Conservation (phyloP, 2,329 filamentous ascomycete species). For the Neoarthrinium moseri region DNA sequence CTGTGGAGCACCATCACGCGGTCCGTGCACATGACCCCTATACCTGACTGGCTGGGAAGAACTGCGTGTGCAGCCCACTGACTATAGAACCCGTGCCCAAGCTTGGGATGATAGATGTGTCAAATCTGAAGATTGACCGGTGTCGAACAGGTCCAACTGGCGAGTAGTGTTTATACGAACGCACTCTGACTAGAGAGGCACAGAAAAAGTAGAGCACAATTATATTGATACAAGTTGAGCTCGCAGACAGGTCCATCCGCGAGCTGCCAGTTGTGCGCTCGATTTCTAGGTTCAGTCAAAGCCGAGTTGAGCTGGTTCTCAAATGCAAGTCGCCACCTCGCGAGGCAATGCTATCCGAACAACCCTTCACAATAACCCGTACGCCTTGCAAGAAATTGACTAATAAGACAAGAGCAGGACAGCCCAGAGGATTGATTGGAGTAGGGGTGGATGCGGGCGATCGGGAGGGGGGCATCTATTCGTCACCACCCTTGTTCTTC, state of each 20-base stretch:
- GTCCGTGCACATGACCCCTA: too few relatives aligned
- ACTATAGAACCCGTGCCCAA: too few relatives aligned
- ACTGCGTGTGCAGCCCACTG: too few relatives aligned
- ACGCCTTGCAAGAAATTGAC: conserved; percentile 33
- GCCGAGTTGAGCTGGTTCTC: not conserved
- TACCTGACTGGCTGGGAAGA: too few relatives aligned
- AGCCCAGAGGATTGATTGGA: conserved; percentile 25
- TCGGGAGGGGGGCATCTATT: conserved; percentile 32
- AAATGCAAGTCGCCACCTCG: not conserved
- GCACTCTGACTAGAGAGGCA: too few relatives aligned
- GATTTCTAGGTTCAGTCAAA: not conserved
- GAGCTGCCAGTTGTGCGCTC: not conserved
- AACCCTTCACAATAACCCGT: conserved; percentile 44
- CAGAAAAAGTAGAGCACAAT: not conserved
- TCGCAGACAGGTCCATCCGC: not conserved
- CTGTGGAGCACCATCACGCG: too few relatives aligned
- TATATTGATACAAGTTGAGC: conserved; percentile 3
- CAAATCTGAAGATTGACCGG: too few relatives aligned
- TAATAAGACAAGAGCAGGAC: conserved; percentile 29
- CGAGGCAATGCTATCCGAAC: conserved; percentile 23
- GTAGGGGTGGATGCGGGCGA: conserved; percentile 30
- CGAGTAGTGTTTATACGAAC: too few relatives aligned
- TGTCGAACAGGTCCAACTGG: too few relatives aligned
- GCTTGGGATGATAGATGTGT: too few relatives aligned
- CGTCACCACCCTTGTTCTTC: conserved; percentile 54